Conservation (phyloP, 1,139 yeast genomes). For the Kurtzmaniella quercitrusa region DNA sequence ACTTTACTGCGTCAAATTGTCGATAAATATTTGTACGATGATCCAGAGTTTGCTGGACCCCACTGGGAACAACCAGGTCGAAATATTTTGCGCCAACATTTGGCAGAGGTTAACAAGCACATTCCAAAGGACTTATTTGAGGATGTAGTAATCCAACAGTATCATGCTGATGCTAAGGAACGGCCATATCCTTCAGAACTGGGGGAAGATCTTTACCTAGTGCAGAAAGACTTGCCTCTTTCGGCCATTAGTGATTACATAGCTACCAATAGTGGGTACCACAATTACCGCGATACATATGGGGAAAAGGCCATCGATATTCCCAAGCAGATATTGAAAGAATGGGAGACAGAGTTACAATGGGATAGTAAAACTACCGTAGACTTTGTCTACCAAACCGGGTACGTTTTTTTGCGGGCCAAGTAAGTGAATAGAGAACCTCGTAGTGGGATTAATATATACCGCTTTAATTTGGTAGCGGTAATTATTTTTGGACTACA, state of each 20-base stretch:
- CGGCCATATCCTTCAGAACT: slow-evolving; percentile 13
- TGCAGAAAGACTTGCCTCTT: slow-evolving; percentile 18
- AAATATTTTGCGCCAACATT: slow-evolving; percentile 23
- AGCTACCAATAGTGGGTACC: slow-evolving; percentile 36
- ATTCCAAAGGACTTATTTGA: slow-evolving; percentile 28
- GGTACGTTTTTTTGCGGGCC: slow-evolving; percentile 33
- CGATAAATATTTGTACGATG: slow-evolving; percentile 32
- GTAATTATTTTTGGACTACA: no score
- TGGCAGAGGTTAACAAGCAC: slow-evolving; percentile 24
- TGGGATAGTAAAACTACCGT: slow-evolving; percentile 24
- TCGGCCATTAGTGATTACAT: slow-evolving; percentile 27
- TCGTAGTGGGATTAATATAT: no score
- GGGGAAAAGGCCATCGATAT: slow-evolving; percentile 21
- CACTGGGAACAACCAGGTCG: slow-evolving; percentile 48
- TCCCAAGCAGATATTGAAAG: slow-evolving; percentile 17
- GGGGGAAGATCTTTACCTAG: slow-evolving; percentile 21
- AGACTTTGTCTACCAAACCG: slow-evolving; percentile 37
- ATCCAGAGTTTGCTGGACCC: slow-evolving; percentile 34
- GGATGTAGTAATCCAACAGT: slow-evolving; percentile 24
- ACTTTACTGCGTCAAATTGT: slow-evolving; percentile 23
- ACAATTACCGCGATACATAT: slow-evolving; percentile 26
- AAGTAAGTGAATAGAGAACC: slow-evolving; percentile 10
- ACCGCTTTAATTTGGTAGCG: no score
- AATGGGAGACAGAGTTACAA: slow-evolving; percentile 24
- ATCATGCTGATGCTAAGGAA: slow-evolving; percentile 17